Evolutionary conservation across 108 stramenopile species (phyloP).

Genomic region (Discostella pseudostelligera): DNA sequence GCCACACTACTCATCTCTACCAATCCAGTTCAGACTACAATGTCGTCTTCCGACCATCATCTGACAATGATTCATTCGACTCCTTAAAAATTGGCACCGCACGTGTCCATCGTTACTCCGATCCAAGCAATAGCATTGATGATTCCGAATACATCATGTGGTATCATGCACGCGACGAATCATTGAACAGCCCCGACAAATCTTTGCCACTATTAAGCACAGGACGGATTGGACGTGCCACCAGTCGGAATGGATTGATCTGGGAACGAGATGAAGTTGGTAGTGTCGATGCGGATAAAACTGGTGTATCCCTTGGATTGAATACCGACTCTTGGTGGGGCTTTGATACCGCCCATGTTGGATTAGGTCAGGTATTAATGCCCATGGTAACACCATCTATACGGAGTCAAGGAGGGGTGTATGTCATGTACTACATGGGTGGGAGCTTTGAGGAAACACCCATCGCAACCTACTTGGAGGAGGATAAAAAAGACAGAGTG

Average conservation of each 20-base stretch:
- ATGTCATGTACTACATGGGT: constrained; percentile 92
- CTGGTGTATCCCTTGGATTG: constrained; percentile 70
- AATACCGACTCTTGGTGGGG: constrained; percentile 93
- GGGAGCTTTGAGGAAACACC: constrained; percentile 80
- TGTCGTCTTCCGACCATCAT: constrained; percentile 55
- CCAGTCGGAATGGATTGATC: constrained; percentile 66
- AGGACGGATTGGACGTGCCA: constrained; percentile 79
- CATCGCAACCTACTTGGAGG: constrained; percentile 49
- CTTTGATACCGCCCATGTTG: constrained; percentile 89
- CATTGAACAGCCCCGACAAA: constrained; percentile 35
- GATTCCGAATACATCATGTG: constrained; percentile 84
- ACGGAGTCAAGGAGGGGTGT: constrained; percentile 82
- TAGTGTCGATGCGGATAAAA: constrained; percentile 53
- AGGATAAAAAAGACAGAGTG: constrained; percentile 30
- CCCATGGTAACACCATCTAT: constrained; percentile 84
- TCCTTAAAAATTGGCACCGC: constrained; percentile 68
- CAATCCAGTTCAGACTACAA: constrained; percentile 45
- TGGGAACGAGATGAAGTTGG: constrained; percentile 68
- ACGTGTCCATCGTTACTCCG: constrained; percentile 76
- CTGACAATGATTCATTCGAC: constrained; percentile 61
- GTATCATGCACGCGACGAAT: constrained; percentile 70
- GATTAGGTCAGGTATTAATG: constrained; percentile 84
- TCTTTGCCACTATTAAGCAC: constrained; percentile 71
- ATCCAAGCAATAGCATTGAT: constrained; percentile 31
- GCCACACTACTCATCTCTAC: constrained; percentile 4